Evolutionary conservation across 805 yeast genomes (phyloP).

Genomic region (Helenozyma baotianmanensis): DNA sequence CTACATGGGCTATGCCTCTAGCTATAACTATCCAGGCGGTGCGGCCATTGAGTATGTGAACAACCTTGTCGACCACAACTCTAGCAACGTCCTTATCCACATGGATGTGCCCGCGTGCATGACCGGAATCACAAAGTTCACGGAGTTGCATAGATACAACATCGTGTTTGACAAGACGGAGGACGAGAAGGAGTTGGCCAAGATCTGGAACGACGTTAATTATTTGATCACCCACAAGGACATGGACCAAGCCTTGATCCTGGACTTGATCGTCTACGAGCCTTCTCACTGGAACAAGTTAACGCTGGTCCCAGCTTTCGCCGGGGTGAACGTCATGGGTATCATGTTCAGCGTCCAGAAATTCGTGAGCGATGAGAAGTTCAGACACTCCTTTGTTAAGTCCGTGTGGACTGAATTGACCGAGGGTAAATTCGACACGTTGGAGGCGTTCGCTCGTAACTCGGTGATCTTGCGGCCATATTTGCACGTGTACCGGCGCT

Average conservation of each 20-base stretch:
- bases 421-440: slow-evolving; percentile 3
- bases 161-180: slow-evolving; percentile 77
- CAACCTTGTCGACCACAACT: slow-evolving; percentile 24
- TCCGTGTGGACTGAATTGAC: slow-evolving; percentile 6
- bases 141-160: slow-evolving; percentile 44
- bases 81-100: slow-evolving; percentile 47
- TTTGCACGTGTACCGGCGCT: slow-evolving; percentile 27
- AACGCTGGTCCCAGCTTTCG: slow-evolving; percentile 19
- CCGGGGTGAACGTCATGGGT: slow-evolving; percentile 13
- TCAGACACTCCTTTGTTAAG: slow-evolving; percentile 1
- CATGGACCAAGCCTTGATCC: slow-evolving; percentile 6
- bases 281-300: slow-evolving; percentile 16
- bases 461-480: slow-evolving; percentile 16
- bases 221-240: slow-evolving; percentile 26
- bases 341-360: slow-evolving; percentile 1
- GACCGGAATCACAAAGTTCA: slow-evolving; percentile 81
- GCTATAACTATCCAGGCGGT: slow-evolving; percentile 88
- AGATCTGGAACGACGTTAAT: slow-evolving; percentile 27
- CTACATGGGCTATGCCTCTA: slow-evolving; percentile 57
- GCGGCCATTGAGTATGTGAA: slow-evolving; percentile 58
- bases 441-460: background rate
- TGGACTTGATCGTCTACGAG: slow-evolving; percentile 9
- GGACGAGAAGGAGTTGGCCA: slow-evolving; percentile 28
- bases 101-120: slow-evolving; percentile 78
- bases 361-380: slow-evolving; percentile 1